Evolutionary conservation across 768 basidiomycete species (phyloP).

Genomic region (Pleurotus ostreatus): DNA sequence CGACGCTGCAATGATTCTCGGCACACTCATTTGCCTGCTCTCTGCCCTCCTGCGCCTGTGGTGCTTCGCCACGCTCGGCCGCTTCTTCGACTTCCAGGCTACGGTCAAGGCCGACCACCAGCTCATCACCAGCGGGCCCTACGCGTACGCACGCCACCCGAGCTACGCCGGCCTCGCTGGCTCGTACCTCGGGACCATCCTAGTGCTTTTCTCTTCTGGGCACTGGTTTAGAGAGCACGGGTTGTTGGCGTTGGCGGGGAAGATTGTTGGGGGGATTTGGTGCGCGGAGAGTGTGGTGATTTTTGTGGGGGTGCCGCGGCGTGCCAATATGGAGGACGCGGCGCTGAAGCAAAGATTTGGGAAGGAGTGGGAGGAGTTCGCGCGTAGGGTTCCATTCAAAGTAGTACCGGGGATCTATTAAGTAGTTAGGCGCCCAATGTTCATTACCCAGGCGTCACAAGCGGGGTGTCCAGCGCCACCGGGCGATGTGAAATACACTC

Average conservation of each 20-base stretch:
- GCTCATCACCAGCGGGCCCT: background rate
- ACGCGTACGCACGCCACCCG: background rate
- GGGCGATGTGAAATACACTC: no score
- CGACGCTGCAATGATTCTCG: no score
- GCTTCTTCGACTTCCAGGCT: background rate
- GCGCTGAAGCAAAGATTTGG: background rate
- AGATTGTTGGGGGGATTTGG: background rate
- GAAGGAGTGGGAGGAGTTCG: constrained; percentile 12
- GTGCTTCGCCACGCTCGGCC: background rate
- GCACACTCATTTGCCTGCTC: background rate
- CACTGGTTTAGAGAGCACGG: background rate
- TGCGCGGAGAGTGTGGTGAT: background rate
- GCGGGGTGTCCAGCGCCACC: no score
- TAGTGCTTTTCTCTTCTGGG: background rate
- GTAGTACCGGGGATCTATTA: constrained; percentile 28
- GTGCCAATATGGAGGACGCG: background rate
- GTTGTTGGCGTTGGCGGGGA: background rate
- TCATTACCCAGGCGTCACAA: no score
- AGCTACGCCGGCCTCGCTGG: background rate
- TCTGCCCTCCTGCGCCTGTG: background rate
- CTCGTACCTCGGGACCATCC: background rate
- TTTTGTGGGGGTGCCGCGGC: background rate
- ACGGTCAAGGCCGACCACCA: background rate
- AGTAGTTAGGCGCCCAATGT: background rate
- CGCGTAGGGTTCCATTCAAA: constrained; percentile 20